Evolutionary conservation across 495 filamentous ascomycete species (phyloP).

Genomic region (Aspergillus kassunensis): DNA sequence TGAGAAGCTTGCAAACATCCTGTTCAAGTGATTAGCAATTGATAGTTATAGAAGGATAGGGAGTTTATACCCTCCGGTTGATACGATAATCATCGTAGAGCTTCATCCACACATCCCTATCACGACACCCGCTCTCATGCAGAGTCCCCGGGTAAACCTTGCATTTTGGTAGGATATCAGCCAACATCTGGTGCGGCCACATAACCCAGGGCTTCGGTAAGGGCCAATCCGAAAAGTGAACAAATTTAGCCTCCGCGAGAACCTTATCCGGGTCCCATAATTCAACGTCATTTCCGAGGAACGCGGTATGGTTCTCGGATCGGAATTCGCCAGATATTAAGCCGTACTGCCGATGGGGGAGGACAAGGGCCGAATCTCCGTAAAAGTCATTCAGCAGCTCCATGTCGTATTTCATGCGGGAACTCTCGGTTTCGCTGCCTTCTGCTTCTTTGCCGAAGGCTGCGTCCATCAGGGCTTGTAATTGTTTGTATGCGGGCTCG

Average conservation of each 20-base stretch:
- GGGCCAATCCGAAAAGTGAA: conserved; percentile 82
- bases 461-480: conserved; percentile 46
- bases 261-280: conserved; percentile 65
- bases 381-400: conserved; percentile 73
- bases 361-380: conserved; percentile 58
- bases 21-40: conserved; percentile 8
- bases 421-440: conserved; percentile 2
- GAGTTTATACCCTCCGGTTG: conserved; percentile 51
- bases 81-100: conserved; percentile 65
- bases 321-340: conserved; percentile 71
- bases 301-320: conserved; percentile 52
- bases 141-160: conserved; percentile 42
- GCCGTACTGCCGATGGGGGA: conserved; percentile 72
- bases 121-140: conserved; percentile 53
- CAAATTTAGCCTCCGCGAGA: conserved; percentile 63
- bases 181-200: conserved; percentile 51
- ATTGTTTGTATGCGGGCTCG: conserved; percentile 54
- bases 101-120: conserved; percentile 65
- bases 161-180: conserved; percentile 57
- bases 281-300: conserved; percentile 59
- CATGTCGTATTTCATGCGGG: conserved; percentile 59
- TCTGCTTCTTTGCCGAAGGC: conserved; percentile 7
- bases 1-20: conserved; percentile 48
- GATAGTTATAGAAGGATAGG: background rate
- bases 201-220: conserved; percentile 75